These are phyloP conservation scores for Xylariaceae sp. DNA, from an alignment of 2,329 filamentous ascomycete species.

Conservation along the genomic window DNA sequence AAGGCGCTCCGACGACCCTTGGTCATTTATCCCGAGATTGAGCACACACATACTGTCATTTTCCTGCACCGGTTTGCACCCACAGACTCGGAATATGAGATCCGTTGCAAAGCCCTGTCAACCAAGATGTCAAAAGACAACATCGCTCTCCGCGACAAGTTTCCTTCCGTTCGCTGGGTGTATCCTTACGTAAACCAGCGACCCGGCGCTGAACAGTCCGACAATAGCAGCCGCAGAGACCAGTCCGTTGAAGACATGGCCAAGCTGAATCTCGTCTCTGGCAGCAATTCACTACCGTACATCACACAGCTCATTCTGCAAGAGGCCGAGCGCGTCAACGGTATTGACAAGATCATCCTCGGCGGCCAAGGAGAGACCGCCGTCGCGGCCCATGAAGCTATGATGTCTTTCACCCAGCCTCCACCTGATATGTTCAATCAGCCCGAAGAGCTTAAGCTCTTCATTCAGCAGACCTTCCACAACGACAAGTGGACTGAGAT, in stretches of 20 bases:
- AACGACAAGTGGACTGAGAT: slow-evolving; percentile 11
- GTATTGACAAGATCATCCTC: slow-evolving; percentile 16
- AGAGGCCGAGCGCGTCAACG: slow-evolving; percentile 12
- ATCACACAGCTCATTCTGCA: slow-evolving; percentile 19
- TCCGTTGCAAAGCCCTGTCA: slow-evolving; percentile 14
- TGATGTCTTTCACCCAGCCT: slow-evolving; percentile 13
- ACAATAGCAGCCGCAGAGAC: neutral
- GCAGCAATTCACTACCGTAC: slow-evolving; percentile 8
- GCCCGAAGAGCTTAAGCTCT: neutral
- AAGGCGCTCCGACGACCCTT: slow-evolving; percentile 5
- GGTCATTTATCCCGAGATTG: slow-evolving; percentile 9
- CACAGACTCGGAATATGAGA: slow-evolving; percentile 8
- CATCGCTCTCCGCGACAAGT: slow-evolving; percentile 13
- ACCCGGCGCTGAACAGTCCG: neutral
- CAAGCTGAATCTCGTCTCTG: neutral
- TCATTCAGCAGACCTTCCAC: neutral
- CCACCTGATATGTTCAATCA: neutral
- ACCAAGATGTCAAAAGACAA: slow-evolving; percentile 12
- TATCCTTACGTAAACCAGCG: slow-evolving; percentile 17
- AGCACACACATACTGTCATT: slow-evolving; percentile 19
- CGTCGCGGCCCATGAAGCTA: slow-evolving; percentile 18
- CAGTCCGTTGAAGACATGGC: neutral
- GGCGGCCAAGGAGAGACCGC: slow-evolving; percentile 21
- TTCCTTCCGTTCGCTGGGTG: slow-evolving; percentile 17
- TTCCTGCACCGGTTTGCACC: slow-evolving; percentile 18